Base-by-base conservation (phyloP, 2,329 filamentous ascomycete species). In the Cladosporium sp. region DNA sequence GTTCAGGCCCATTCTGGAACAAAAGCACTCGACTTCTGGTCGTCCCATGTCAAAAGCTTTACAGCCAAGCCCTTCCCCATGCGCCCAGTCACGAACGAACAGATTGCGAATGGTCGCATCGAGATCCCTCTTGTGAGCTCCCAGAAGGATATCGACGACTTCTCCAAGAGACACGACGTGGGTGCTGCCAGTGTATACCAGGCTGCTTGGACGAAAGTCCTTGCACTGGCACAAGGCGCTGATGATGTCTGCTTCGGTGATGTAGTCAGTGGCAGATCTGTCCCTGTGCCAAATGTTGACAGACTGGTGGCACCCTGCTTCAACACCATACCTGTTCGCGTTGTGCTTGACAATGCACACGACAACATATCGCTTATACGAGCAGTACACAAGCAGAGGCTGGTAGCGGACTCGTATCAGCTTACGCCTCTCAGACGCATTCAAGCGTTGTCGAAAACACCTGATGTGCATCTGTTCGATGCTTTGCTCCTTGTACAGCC, bases 261-360 rank as follows among this genome's bases (percentile, higher is more conserved):
- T 71, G 89, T 97, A 2, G 85, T 94, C 65, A 93, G 88, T 73
- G 93, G 93, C 1, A 87, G 93, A 8, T 89, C 88, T 0, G 75
- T 92, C 11, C 79, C 86, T 0, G 76, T 93, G 2, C 84, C 90
- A 6, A 86, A 85, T 0, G 81, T 94, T 12, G 88, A 93, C 44
- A 81, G 84, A 4, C 84, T 97, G 6, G 86, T 96, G n/a, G 92
- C 92, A 0, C 93, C 93, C 0, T 96, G 92, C 75, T 97, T 97
- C 82, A 97, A 97, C 74, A 96, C 93, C 0, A 79, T 97, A 14
- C 92, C 93, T 0, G 74, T 93, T 1, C 86, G 92, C 30, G 79
- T 87, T 18, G 78, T 87, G 36, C 68, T 91, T 11, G 78, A 82
- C 1, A 74, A 74, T 2, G 75, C 75, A 1, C 80, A 76, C 0